Percentiles rank a stretch among this genome's conserved stretches.
Evolutionary conservation across 2,329 filamentous ascomycete species (phyloP).

Genomic region (Ambrosiella beaveri): DNA sequence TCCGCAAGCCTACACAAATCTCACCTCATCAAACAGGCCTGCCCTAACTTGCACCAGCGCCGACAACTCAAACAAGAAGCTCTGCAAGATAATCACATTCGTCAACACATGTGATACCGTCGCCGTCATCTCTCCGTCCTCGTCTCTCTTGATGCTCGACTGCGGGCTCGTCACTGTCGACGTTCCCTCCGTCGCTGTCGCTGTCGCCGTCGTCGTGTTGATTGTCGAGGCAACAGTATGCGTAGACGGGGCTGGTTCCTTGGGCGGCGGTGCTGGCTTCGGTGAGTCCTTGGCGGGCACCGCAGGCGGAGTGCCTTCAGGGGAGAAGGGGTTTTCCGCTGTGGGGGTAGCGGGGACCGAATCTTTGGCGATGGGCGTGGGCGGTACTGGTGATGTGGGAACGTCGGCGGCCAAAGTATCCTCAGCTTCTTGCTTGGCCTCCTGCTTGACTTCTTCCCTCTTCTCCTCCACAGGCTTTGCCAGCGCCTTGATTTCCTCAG

Average conservation of each 20-base stretch:
- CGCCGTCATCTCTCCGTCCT: constrained; percentile 25
- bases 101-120: constrained; percentile 65
- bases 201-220: not conserved
- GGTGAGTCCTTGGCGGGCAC: constrained; percentile 13
- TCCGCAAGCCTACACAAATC: constrained; percentile 26
- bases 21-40: constrained; percentile 59
- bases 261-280: constrained; percentile 11
- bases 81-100: constrained; percentile 63
- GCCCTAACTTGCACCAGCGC: constrained; percentile 59
- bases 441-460: not conserved
- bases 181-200: not conserved
- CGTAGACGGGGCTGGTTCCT: constrained; percentile 15
- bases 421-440: constrained; percentile 17
- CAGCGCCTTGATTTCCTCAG: not conserved
- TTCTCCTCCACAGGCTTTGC: constrained; percentile 16
- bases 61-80: constrained; percentile 61
- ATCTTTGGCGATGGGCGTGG: not conserved
- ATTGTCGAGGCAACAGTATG: constrained; percentile 11
- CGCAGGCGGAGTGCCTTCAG: not conserved
- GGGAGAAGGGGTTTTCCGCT: not conserved
- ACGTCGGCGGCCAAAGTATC: constrained; percentile 3
- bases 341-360: not conserved
- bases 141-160: constrained; percentile 17
- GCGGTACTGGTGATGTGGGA: not conserved
- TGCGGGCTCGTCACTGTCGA: constrained; percentile 14